phyloP scores from a whole-genome alignment of 192 early-diverging fungal species.

The Dispira simplex region DNA sequence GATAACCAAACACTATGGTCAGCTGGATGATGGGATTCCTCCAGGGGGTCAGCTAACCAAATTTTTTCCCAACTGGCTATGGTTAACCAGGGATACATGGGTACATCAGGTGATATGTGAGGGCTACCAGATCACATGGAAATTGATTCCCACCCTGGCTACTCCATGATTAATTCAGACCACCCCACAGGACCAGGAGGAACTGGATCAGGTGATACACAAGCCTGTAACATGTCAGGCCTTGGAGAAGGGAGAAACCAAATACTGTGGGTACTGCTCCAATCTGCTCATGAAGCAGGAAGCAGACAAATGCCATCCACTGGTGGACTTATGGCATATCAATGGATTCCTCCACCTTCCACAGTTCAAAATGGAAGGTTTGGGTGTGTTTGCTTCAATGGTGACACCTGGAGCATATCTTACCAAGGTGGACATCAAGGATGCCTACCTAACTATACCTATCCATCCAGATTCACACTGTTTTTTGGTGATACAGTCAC shows the following conservation, averaged over 20 bases:
- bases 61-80: not conserved
- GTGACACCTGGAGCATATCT: not conserved
- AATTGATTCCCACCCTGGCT: not conserved
- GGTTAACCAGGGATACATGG: not conserved
- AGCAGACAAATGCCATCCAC: not conserved
- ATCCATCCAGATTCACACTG: slow-evolving; percentile 3
- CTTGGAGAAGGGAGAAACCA: too few species aligned
- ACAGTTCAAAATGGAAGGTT: too few species aligned
- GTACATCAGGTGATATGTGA: not conserved
- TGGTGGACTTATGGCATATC: not conserved
- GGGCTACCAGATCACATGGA: not conserved
- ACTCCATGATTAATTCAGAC: not conserved
- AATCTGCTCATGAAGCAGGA: too few species aligned
- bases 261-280: too few species aligned
- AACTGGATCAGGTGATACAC: not conserved
- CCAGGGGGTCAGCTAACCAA: not conserved
- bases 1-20: slow-evolving; percentile 1
- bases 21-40: not conserved
- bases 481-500: not conserved
- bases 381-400: not conserved
- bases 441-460: too few species aligned
- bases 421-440: too few species aligned
- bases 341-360: not conserved
- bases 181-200: not conserved
- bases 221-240: not conserved